Evolutionary conservation across 208 protist species (phyloP), one percentile per base, ranked within the genome.

Genomic region (Trypanosoma cruzi): DNA sequence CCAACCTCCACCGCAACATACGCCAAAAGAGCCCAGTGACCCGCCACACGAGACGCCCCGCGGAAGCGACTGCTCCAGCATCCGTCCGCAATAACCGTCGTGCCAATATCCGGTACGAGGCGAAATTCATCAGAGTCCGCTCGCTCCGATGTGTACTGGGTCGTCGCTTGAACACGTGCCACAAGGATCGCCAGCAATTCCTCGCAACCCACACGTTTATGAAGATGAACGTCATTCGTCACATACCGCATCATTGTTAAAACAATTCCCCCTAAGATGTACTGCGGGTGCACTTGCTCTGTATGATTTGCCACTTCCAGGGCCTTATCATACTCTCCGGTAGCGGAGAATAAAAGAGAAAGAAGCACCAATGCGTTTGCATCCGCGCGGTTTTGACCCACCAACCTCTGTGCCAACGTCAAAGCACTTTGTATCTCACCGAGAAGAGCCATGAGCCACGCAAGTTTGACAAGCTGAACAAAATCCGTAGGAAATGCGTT

Each of bases 21-120:
- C 16, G 83, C 73, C 20, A 94, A 74, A 44, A 94, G 62, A 2
- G 80, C 76, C 85, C 85, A 94, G 57, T 90, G 80, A 2, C 80
- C 83, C 61, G 80, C 85, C 5, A 82, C 78, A 16, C 72, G 78
- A 2, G 62, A 63, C 66, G 64, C 68, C 31, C 75, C 67, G 71
- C 80, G 68, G 36, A 40, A 40, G 68, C 49, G 73, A 62, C 74
- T 69, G 31, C 70, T 73, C 67, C 66, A 72, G 4, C 24, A 48
- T 0, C 22, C 71, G 48, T 63, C 74, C 5, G 46, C 44, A 52
- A 61, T 31, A 13, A 34, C 60, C 0, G 44, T 55, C 26, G 44
- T 26, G 26, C 49, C 53, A 22, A 32, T 48, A 22, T 81, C 70
- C 22, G 63, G 54, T 20, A 22, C 0, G n/a, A 31, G 18, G 26